A percentile compares a stretch with the other conserved stretches of the same genome.
These are phyloP conservation scores for Abrus precatorius DNA, from an alignment of 306 rosid genomes.

Conservation along the genomic window DNA sequence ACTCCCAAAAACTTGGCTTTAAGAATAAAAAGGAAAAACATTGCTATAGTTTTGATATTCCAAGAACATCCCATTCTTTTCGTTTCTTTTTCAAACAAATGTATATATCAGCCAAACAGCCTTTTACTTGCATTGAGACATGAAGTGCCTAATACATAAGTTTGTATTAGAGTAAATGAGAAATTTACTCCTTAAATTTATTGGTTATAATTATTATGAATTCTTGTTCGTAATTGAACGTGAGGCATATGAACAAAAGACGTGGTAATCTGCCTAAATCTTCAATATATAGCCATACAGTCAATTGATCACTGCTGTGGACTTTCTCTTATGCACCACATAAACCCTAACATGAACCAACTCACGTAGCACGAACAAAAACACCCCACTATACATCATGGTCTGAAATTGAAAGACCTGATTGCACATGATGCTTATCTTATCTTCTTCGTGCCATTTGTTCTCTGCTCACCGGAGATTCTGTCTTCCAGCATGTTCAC, in stretches of 20 bases:
- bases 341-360: not conserved
- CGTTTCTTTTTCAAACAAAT: too few species aligned
- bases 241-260: not conserved
- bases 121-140: too few species aligned
- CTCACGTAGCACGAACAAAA: not conserved
- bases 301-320: not conserved
- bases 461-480: not conserved
- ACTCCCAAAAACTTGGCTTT: too few species aligned
- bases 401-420: not conserved
- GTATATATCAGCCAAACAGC: too few species aligned
- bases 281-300: not conserved
- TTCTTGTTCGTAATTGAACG: not conserved
- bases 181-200: not conserved
- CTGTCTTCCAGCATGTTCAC: too few species aligned
- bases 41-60: too few species aligned
- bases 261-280: not conserved
- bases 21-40: too few species aligned
- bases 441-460: constrained; percentile 9
- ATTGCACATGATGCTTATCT: not conserved
- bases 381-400: not conserved
- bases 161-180: too few species aligned
- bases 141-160: too few species aligned
- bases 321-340: not conserved
- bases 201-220: not conserved
- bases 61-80: too few species aligned